These are phyloP conservation scores for Penicillium palitans DNA, from an alignment of 2,329 filamentous ascomycete genomes.

Conservation along the genomic window DNA sequence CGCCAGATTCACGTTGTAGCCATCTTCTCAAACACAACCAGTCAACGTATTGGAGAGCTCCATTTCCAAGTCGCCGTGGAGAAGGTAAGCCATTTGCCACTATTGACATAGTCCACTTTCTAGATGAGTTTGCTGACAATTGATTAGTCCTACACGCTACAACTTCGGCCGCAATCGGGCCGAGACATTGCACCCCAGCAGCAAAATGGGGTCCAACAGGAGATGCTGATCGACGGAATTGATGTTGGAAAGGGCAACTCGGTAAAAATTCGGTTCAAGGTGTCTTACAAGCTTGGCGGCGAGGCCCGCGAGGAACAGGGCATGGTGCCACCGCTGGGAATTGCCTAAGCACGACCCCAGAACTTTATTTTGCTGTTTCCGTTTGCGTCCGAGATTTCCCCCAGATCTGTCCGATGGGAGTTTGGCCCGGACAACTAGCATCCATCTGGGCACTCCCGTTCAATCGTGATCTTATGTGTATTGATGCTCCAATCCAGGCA, in stretches of 20 bases:
- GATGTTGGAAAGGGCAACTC: slow-evolving; percentile 69
- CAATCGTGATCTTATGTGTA: not conserved
- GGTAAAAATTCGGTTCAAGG: slow-evolving; percentile 90
- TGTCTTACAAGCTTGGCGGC: slow-evolving; percentile 70
- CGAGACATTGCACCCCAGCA: slow-evolving; percentile 70
- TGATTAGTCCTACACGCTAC: slow-evolving; percentile 54
- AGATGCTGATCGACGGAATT: slow-evolving; percentile 74
- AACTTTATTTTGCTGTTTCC: not conserved
- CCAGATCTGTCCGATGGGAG: not conserved
- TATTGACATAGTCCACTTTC: not conserved
- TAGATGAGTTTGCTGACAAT: slow-evolving; percentile 1
- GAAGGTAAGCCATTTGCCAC: slow-evolving; percentile 61
- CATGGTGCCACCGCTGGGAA: slow-evolving; percentile 75
- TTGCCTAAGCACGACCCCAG: slow-evolving; percentile 53
- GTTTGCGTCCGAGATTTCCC: not conserved
- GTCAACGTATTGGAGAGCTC: slow-evolving; percentile 70
- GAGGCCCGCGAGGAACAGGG: slow-evolving; percentile 73
- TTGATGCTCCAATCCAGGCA: not conserved
- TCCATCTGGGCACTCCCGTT: not conserved
- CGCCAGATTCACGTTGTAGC: slow-evolving; percentile 69
- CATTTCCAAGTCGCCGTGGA: slow-evolving; percentile 93
- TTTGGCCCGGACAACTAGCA: not conserved
- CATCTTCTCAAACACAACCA: slow-evolving; percentile 79
- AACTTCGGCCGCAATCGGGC: slow-evolving; percentile 82
- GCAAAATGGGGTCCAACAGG: slow-evolving; percentile 76